These are phyloP conservation scores for Salix koriyanagi DNA, from an alignment of 345 rosid species.

Conservation along the genomic window DNA sequence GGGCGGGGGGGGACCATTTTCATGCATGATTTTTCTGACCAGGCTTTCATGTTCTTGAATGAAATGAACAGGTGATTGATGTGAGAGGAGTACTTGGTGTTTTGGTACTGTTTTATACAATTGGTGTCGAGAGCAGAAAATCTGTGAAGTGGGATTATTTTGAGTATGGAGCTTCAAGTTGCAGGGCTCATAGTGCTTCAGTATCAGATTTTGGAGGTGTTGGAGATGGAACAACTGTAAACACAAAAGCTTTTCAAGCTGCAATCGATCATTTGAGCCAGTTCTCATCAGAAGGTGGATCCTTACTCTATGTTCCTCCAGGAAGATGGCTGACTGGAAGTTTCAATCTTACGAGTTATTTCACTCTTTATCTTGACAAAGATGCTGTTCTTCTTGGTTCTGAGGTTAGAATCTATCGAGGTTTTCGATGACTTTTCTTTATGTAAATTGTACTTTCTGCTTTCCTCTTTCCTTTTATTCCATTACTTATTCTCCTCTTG, in stretches of 20 bases:
- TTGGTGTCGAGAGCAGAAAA: constrained; percentile 37
- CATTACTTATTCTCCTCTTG: background rate
- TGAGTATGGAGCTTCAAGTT: constrained; percentile 18
- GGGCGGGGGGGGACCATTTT: background rate
- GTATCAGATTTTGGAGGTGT: constrained; percentile 24
- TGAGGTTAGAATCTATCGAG: constrained; percentile 21
- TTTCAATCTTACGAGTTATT: constrained; percentile 44
- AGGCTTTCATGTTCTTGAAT: background rate
- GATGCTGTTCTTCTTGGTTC: constrained; percentile 45
- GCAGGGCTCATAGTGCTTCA: constrained; percentile 27
- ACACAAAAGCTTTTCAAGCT: constrained; percentile 38
- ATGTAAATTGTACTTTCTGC: background rate
- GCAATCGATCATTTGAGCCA: constrained; percentile 37
- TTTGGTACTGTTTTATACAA: constrained; percentile 19
- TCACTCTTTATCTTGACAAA: constrained; percentile 40
- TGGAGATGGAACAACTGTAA: constrained; percentile 42
- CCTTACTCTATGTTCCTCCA: constrained; percentile 39
- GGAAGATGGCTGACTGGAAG: constrained; percentile 49
- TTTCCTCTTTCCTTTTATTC: background rate
- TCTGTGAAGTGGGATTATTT: constrained; percentile 12
- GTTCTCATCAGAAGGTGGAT: constrained; percentile 34
- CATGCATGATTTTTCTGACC: background rate
- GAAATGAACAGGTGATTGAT: constrained; percentile 22
- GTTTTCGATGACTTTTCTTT: background rate
- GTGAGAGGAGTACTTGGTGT: constrained; percentile 11